A percentile compares a stretch with the other conserved stretches of the same genome.
These are phyloP conservation scores for Fusarium keratoplasticum DNA, from an alignment of 2,329 filamentous ascomycete genomes.

Conservation along the genomic window DNA sequence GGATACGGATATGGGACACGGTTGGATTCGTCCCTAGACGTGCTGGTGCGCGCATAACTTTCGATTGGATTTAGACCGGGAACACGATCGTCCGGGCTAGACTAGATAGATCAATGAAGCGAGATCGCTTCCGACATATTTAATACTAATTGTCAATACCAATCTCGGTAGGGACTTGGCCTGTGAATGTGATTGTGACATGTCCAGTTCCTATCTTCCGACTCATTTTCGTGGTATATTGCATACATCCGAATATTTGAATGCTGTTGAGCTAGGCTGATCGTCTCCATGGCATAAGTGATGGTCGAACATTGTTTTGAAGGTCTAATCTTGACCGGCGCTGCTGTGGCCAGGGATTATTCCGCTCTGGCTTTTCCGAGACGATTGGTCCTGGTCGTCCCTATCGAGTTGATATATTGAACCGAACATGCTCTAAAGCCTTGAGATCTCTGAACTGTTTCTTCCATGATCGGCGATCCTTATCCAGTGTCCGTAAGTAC, in stretches of 20 bases:
- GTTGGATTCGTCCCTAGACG: slow-evolving; percentile 25
- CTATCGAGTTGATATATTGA: neutral
- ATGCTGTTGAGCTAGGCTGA: neutral
- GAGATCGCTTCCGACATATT: slow-evolving; percentile 36
- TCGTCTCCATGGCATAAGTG: neutral
- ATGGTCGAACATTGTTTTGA: neutral
- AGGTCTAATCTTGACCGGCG: neutral
- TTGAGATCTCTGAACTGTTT: neutral
- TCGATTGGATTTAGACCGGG: slow-evolving; percentile 37
- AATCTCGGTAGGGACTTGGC: neutral
- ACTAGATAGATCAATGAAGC: slow-evolving; percentile 39
- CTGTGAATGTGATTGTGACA: slow-evolving; percentile 4
- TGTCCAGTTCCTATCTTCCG: neutral
- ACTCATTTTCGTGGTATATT: neutral
- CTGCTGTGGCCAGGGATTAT: neutral
- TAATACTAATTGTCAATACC: slow-evolving; percentile 44
- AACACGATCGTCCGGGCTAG: slow-evolving; percentile 26
- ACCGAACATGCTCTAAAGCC: neutral
- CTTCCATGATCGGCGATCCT: neutral
- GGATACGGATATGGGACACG: slow-evolving; percentile 13
- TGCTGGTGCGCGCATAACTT: slow-evolving; percentile 41
- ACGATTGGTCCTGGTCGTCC: neutral
- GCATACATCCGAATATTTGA: neutral
- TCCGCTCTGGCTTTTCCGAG: neutral
- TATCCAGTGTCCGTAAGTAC: neutral